Evolutionary conservation across 257 asterid species (phyloP).

Genomic region (Nicotiana attenuata): DNA sequence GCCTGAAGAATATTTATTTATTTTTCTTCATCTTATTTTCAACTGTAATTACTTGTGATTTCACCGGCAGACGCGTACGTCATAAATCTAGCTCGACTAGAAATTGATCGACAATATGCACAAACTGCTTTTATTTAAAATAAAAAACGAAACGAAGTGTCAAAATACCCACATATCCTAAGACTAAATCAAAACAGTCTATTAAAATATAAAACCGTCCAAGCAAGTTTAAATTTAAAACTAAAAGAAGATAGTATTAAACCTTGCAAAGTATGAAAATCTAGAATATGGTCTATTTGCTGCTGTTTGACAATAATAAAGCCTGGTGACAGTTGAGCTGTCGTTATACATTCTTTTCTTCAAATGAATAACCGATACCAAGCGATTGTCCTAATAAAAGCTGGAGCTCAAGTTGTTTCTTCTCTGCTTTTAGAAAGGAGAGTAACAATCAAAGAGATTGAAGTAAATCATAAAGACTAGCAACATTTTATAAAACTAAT

Average conservation of each 20-base stretch:
- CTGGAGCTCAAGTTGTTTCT: slow-evolving; percentile 4
- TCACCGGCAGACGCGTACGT: too few relatives aligned
- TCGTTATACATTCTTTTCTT: background rate
- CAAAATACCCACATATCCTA: too few relatives aligned
- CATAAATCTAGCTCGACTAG: too few relatives aligned
- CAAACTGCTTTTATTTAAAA: too few relatives aligned
- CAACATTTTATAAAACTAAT: background rate
- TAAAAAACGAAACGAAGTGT: too few relatives aligned
- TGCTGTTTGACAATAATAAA: background rate
- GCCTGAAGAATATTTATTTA: too few relatives aligned
- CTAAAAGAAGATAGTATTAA: background rate
- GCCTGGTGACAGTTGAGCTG: background rate
- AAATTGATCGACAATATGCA: too few relatives aligned
- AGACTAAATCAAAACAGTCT: background rate
- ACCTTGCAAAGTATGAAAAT: background rate
- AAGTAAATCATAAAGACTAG: background rate
- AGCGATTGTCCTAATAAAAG: background rate
- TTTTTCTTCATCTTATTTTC: too few relatives aligned
- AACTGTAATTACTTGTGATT: too few relatives aligned
- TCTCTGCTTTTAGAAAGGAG: background rate
- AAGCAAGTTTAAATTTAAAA: background rate
- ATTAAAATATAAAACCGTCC: background rate
- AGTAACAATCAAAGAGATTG: background rate
- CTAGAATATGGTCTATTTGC: background rate
- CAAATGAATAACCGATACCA: background rate